A percentile compares a stretch with the other conserved stretches of the same genome.
These are phyloP conservation scores for Trichosporon inkin DNA, from an alignment of 1,284 basidiomycete species.

Conservation along the genomic window DNA sequence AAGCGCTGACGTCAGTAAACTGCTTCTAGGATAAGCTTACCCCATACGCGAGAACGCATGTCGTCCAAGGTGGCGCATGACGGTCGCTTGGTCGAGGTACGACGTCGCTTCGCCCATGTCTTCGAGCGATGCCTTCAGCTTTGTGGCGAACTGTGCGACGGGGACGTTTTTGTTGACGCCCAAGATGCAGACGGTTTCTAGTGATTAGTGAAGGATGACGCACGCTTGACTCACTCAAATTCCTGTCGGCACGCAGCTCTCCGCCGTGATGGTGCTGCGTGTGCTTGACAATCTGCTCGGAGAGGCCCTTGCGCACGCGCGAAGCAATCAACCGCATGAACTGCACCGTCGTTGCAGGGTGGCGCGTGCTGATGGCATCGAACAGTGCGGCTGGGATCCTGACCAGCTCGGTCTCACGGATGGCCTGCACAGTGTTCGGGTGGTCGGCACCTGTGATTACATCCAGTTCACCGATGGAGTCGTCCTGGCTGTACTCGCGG, in stretches of 20 bases:
- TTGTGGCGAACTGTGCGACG: slow-evolving; percentile 78
- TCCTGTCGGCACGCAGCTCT: slow-evolving; percentile 73
- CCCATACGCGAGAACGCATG: slow-evolving; percentile 90
- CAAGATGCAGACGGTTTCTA: slow-evolving; percentile 49
- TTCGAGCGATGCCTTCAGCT: slow-evolving; percentile 80
- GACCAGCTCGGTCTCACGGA: slow-evolving; percentile 96
- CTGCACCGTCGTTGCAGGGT: slow-evolving; percentile 93
- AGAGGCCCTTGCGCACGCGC: slow-evolving; percentile 77
- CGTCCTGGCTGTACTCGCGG: slow-evolving; percentile 88
- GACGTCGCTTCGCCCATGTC: slow-evolving; percentile 81
- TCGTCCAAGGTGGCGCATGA: slow-evolving; percentile 80
- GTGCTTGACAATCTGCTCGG: slow-evolving; percentile 48
- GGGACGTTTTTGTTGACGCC: slow-evolving; percentile 70
- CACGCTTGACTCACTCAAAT: slow-evolving; percentile 69
- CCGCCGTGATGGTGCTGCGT: slow-evolving; percentile 12
- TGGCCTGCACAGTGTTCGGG: slow-evolving; percentile 89
- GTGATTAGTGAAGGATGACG: not conserved
- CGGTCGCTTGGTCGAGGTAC: slow-evolving; percentile 84
- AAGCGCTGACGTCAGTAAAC: slow-evolving; percentile 56
- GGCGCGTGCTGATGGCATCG: slow-evolving; percentile 88
- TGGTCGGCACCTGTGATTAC: slow-evolving; percentile 90
- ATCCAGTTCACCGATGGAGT: slow-evolving; percentile 74
- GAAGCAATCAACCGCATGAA: slow-evolving; percentile 91
- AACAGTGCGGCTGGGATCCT: slow-evolving; percentile 96
- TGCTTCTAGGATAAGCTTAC: slow-evolving; percentile 11